Base-by-base conservation (phyloP, 768 basidiomycete species). In the Phanerochaete sordida region DNA sequence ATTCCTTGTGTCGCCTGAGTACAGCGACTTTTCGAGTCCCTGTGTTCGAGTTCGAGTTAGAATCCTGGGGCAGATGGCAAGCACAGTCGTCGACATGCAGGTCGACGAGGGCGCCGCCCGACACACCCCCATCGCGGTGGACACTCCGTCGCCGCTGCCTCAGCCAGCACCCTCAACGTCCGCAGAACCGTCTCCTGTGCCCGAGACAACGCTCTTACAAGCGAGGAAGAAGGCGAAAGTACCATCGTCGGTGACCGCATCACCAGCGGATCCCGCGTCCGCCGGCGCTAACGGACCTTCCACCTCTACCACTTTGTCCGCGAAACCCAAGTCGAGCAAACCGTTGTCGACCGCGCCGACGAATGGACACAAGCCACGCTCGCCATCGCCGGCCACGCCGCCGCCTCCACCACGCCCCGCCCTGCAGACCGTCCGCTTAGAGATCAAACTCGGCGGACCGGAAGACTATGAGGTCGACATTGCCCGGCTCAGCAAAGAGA, bases 401-500 rank as follows among this genome's bases (percentile, higher is more conserved):
- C 74, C 72, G 15, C 79, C 60, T 54, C 77, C 69, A n/a, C 72
- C 78, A 27, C 74, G 73, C 1, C 80, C 80, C 4, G 84, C 81
- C 0, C 72, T 85, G 19, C 75, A 79, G 56, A 92, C 90, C 1
- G 79, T 92, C 50, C 79, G 90, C 3, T 79, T 92, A 24, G 78
- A 86, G 2, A 90, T 93, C 66, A 71, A 50, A 9, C 81, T 93
- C 2, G 90, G 88, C 3, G 90, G 90, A 0, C 88, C 87, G 1
- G 79, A 82, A 1, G 85, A 87, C 64, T 92, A 91, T 70, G 87
- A 88, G 58, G 84, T 91, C 48, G 84, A 91, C 65, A 81, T 91
- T 59, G 65, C 80, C 7, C 64, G 71, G 23, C 73, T 84, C 31
- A 80, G 88, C 28, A 84, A 85, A 63, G 81, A 77, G 9, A 83